phyloP scores from a whole-genome alignment of 2,329 filamentous ascomycete genomes.

The Rhexocercosporidium sp. region DNA sequence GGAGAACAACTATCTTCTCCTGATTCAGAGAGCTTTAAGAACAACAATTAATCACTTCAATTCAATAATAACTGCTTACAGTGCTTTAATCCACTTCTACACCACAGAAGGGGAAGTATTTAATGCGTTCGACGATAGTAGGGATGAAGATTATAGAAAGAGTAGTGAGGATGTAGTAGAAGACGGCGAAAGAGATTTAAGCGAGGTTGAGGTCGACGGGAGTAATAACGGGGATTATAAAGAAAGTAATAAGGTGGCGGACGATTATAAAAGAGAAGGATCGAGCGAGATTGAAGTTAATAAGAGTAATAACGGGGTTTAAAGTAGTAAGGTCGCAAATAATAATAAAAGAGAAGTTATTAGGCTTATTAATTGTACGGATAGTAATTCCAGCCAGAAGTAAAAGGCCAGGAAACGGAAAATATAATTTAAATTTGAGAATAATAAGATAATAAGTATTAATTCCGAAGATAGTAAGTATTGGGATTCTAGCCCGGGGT shows the following conservation, averaged over 20 bases:
- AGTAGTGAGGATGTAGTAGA: neutral
- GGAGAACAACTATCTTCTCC: too few relatives aligned
- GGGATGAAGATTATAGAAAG: neutral
- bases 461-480: neutral
- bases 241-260: neutral
- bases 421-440: neutral
- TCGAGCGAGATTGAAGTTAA: neutral
- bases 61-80: too few relatives aligned
- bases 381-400: neutral
- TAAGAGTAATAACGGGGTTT: neutral
- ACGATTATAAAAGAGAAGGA: neutral
- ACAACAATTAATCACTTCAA: too few relatives aligned
- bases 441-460: neutral
- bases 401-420: neutral
- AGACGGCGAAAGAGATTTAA: neutral
- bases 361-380: neutral
- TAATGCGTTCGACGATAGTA: neutral
- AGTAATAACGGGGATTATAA: neutral
- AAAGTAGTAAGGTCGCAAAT: neutral
- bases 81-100: too few relatives aligned
- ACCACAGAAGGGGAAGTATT: neutral
- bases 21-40: too few relatives aligned
- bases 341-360: neutral
- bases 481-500: neutral
- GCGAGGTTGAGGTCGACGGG: neutral